A percentile compares a stretch with the other conserved stretches of the same genome.
Conservation (phyloP, 208 protist genomes). For the Lotmaria passim region DNA sequence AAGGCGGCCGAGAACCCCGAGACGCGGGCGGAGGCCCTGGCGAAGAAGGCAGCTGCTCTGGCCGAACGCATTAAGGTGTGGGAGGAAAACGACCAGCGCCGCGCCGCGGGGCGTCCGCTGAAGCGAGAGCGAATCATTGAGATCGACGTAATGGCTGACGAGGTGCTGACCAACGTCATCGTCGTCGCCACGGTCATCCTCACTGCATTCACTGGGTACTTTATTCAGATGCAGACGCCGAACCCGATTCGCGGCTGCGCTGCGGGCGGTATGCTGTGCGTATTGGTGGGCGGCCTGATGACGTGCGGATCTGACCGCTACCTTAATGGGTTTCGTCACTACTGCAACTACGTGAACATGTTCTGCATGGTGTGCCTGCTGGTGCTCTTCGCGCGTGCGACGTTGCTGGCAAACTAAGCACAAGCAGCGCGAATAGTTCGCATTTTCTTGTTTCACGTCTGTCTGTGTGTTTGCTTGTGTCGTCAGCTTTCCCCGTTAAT, state of each 20-base stretch:
- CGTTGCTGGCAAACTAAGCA: constrained; percentile 22
- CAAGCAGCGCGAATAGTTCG: no score
- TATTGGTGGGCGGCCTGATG: constrained; percentile 43
- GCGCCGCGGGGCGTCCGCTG: constrained; percentile 22
- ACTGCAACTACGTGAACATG: constrained; percentile 35
- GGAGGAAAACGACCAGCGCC: constrained; percentile 41
- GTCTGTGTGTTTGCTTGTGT: background rate
- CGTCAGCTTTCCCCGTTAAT: background rate
- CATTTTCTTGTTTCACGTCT: background rate
- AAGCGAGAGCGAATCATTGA: constrained; percentile 37
- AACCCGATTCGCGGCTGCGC: constrained; percentile 61
- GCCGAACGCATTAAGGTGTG: constrained; percentile 34
- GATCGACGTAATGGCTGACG: constrained; percentile 37
- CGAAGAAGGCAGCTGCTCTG: constrained; percentile 15
- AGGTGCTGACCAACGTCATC: constrained; percentile 57
- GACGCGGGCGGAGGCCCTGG: constrained; percentile 26
- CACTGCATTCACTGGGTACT: constrained; percentile 29
- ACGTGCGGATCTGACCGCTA: constrained; percentile 30
- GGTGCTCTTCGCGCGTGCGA: constrained; percentile 23
- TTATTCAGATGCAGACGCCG: constrained; percentile 38
- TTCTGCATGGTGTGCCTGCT: constrained; percentile 20
- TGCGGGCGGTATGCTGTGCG: constrained; percentile 32
- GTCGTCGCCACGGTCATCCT: constrained; percentile 38
- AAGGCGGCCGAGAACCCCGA: constrained; percentile 12
- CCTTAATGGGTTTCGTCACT: constrained; percentile 21